phyloP scores from a whole-genome alignment of 495 filamentous ascomycete genomes.

The Xylaria grammica region DNA sequence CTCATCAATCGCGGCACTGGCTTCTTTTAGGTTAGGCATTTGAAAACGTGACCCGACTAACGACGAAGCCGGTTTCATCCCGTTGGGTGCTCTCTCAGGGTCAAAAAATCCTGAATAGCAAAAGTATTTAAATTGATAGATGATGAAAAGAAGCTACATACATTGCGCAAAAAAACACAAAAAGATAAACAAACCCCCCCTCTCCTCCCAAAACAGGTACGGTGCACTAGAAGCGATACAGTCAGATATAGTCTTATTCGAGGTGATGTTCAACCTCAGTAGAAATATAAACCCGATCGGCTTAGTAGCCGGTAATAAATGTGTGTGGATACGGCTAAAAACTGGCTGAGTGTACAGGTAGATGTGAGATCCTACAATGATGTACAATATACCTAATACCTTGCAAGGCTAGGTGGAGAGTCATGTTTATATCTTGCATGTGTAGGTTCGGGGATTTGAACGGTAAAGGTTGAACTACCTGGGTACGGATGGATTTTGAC shows the following conservation, averaged over 20 bases:
- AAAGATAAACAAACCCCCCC: too few species aligned
- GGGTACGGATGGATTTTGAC: too few species aligned
- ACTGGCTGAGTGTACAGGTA: conserved; percentile 16
- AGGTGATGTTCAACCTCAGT: not conserved
- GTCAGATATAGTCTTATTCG: not conserved
- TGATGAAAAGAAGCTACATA: not conserved
- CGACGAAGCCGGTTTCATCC: not conserved
- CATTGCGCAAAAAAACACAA: too few species aligned
- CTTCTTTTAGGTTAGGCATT: conserved; percentile 1
- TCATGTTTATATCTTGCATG: too few species aligned
- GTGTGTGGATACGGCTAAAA: conserved; percentile 5
- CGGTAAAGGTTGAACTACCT: not conserved
- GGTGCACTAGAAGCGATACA: not conserved
- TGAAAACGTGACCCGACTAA: not conserved
- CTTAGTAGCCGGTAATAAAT: conserved; percentile 2
- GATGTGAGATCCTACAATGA: conserved; percentile 1
- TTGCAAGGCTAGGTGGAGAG: too few species aligned
- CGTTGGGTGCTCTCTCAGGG: not conserved
- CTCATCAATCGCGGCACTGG: not conserved
- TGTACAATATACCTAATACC: not conserved
- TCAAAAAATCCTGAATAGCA: not conserved
- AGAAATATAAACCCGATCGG: conserved; percentile 22
- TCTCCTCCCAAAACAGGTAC: too few species aligned
- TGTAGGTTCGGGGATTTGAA: not conserved
- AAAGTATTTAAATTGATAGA: not conserved